These are phyloP conservation scores for Epichloe coenophiala DNA, from an alignment of 2,329 filamentous ascomycete species.

Conservation along the genomic window DNA sequence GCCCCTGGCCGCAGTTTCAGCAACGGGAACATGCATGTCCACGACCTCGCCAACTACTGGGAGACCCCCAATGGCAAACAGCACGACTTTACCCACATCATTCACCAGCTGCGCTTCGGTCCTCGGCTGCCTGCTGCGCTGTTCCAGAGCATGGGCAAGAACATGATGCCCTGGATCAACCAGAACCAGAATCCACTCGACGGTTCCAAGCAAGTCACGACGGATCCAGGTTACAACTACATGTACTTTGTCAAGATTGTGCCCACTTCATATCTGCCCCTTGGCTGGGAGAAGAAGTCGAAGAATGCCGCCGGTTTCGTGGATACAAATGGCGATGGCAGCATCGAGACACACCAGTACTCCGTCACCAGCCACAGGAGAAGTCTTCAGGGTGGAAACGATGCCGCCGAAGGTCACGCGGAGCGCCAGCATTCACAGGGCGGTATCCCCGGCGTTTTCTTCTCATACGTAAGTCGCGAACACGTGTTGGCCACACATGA, in stretches of 20 bases:
- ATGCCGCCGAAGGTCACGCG: constrained; percentile 76
- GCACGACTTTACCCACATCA: constrained; percentile 80
- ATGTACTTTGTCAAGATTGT: constrained; percentile 99
- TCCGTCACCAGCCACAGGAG: constrained; percentile 94
- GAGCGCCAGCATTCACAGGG: constrained; percentile 81
- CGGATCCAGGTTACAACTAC: constrained; percentile 80
- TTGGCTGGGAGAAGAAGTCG: constrained; percentile 65
- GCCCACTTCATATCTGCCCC: constrained; percentile 82
- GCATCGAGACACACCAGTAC: constrained; percentile 96
- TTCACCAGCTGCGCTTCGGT: constrained; percentile 86
- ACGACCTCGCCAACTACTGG: constrained; percentile 94
- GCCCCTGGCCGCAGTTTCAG: constrained; percentile 93
- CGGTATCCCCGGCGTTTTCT: constrained; percentile 95
- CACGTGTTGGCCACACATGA: background rate
- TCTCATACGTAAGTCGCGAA: constrained; percentile 67
- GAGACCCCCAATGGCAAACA: constrained; percentile 51
- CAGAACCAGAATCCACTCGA: constrained; percentile 91
- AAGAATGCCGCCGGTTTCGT: constrained; percentile 16
- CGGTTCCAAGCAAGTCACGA: constrained; percentile 58
- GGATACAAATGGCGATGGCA: constrained; percentile 52
- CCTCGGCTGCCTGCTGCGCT: constrained; percentile 72
- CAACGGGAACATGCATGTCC: constrained; percentile 92
- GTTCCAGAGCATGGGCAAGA: constrained; percentile 40
- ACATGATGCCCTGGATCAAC: constrained; percentile 58
- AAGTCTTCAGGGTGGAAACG: constrained; percentile 70